Percentiles rank a stretch among this genome's conserved stretches.
These are phyloP conservation scores for Auriscalpium orientale DNA, from an alignment of 768 basidiomycete species.

Conservation along the genomic window DNA sequence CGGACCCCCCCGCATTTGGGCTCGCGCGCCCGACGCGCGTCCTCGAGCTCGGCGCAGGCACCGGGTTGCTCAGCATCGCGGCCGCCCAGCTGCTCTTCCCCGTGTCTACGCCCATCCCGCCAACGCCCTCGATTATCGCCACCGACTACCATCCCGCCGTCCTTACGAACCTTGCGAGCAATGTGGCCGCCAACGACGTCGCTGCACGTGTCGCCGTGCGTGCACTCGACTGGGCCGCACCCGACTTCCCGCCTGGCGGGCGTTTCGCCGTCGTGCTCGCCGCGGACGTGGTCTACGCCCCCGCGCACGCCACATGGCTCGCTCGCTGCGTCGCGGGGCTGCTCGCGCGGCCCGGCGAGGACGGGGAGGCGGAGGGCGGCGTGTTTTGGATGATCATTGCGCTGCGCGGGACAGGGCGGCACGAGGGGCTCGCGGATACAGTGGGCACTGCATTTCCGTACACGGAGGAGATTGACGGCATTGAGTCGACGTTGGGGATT, in stretches of 20 bases:
- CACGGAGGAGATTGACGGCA: slow-evolving; percentile 1
- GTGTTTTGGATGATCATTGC: slow-evolving; percentile 73
- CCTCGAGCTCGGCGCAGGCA: slow-evolving; percentile 82
- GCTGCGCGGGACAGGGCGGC: slow-evolving; percentile 55
- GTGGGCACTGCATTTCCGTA: slow-evolving; percentile 48
- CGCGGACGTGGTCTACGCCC: slow-evolving; percentile 75
- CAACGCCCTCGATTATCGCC: slow-evolving; percentile 39
- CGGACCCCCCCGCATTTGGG: slow-evolving; percentile 35
- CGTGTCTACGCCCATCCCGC: background rate
- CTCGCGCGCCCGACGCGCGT: slow-evolving; percentile 26
- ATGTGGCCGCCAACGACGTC: slow-evolving; percentile 48
- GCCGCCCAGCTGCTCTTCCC: slow-evolving; percentile 39
- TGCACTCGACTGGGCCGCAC: slow-evolving; percentile 59
- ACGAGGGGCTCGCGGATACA: slow-evolving; percentile 47
- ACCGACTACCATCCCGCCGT: slow-evolving; percentile 80
- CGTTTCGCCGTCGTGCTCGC: slow-evolving; percentile 64
- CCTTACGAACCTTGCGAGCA: slow-evolving; percentile 54
- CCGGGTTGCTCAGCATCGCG: slow-evolving; percentile 73
- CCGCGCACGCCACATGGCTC: slow-evolving; percentile 64
- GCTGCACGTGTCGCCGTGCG: slow-evolving; percentile 33
- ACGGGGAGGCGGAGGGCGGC: slow-evolving; percentile 22
- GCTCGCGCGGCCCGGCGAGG: slow-evolving; percentile 24
- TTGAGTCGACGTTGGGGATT: slow-evolving; percentile 34
- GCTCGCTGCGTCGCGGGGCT: slow-evolving; percentile 47
- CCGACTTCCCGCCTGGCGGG: slow-evolving; percentile 22